Evolutionary conservation across 768 basidiomycete genomes (phyloP), one percentile per base, ranked within the genome.

Genomic region (Podaxis pistillaris): DNA sequence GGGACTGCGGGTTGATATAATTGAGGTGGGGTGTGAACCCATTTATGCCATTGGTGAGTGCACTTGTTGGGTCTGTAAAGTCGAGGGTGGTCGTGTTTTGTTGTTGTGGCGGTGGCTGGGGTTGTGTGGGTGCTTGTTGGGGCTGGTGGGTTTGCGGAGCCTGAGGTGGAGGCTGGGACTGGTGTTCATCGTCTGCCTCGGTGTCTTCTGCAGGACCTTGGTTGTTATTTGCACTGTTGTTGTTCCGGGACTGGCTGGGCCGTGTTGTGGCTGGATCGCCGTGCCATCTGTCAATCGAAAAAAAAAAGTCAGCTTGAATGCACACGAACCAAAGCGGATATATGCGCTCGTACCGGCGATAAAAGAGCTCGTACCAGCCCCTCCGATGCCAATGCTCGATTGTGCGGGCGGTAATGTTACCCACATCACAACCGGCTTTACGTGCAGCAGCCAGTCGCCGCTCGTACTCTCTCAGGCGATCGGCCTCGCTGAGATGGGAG

Each of bases 341-440:
- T 40, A 36, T 46, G 13, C 19, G 33, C 11, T 26, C 76, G 22
- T 65, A 88, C 87, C 90, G 81, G 67, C 79, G 79, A 72, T 86
- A 86, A 72, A 93, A 93, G 24, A 91, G 76, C 11, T 79, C 79
- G 68, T 90, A 93, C 90, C 90, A 92, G 15, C 89, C 89, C 37
- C 81, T 80, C 60, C 84, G 81, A 67, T 89, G 88, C 90, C 90
- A 93, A 63, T 90, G 87, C 67, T 92, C 90, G 63, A 93, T 83
- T 2, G 87, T 87, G 63, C 89, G 81, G 19, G 89, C 84, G 47
- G 81, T 87, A 58, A 93, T 80, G 67, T 88, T 91, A 6, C 88
- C 90, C 13, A 91, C 84, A 64, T 90, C 88, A 63, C 84, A 85
- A 4, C 84, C 85, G 26, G 79, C 79, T 67, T 87, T 86, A 58